Base-by-base conservation (phyloP, 768 basidiomycete species). In the Russula abietina region DNA sequence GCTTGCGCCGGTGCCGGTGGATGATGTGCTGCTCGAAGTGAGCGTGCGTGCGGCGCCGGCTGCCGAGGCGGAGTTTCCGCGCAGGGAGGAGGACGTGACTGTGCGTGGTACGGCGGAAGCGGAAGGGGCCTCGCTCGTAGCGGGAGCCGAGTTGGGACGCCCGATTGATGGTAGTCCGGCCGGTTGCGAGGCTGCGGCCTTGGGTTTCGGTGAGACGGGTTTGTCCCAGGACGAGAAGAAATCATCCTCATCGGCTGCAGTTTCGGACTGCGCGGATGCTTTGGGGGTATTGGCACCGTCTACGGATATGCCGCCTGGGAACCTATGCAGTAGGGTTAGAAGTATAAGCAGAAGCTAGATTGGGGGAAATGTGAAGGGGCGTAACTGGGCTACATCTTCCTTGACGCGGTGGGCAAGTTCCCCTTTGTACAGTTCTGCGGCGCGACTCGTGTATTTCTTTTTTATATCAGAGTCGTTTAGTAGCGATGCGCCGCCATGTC, bases 201-300 rank as follows among this genome's bases (percentile, higher is more conserved):
- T 74, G 45, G 79, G 61, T 61, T 76, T 75, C 28, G 71, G 64
- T 0, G 72, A 59, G 16, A 75, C 75, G 1, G 91, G 88, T 72
- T 96, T 96, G 66, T 95, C 93, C 95, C 96, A 98, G 30, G 91
- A 89, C 52, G 91, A 86, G 76, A 98, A 99, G 75, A 99, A 99
- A 72, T 98, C 95, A 10, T 97, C 95, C 57, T 93, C 93, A 0
- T 77, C 75, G 49, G 78, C 63, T 72, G 72, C 49, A 2, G 71
- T 70, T 17, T 68, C 62, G 17, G 71, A 55, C 1, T 72, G 58
- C 0, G 80, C 72, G 10, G 78, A 48, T 4, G 77, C 65, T 48
- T 76, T 69, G 8, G 75, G 59, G 3, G 76, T 71, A 26, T 85
- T 87, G 58, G 85, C 77, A n/a, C 93, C 94, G 28, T 97, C 95